Evolutionary conservation across 2,329 filamentous ascomycete species (phyloP).

Genomic region (Exophiala bonariae): DNA sequence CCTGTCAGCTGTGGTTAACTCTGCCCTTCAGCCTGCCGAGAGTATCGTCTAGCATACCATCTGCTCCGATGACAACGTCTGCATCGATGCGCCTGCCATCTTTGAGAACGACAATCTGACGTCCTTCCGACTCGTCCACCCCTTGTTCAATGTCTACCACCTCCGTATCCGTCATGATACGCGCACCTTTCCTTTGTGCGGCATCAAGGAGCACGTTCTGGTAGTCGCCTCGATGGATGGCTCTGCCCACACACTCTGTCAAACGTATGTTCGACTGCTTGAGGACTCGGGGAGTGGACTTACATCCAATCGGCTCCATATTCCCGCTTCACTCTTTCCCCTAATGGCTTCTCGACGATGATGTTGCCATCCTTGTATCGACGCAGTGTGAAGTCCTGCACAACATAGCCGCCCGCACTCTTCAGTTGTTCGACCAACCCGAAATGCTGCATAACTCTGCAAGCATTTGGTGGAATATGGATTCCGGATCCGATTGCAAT

Average conservation of each 20-base stretch:
- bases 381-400: slow-evolving; percentile 16
- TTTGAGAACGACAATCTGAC: slow-evolving; percentile 11
- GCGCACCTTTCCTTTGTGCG: slow-evolving; percentile 3
- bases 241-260: slow-evolving; percentile 18
- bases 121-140: neutral
- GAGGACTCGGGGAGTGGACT: slow-evolving; percentile 3
- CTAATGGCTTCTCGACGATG: slow-evolving; percentile 27
- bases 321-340: slow-evolving; percentile 23
- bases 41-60: slow-evolving; percentile 10
- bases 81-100: slow-evolving; percentile 2
- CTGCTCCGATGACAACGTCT: slow-evolving; percentile 2
- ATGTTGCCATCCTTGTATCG: slow-evolving; percentile 24
- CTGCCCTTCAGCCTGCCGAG: neutral
- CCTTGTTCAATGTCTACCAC: slow-evolving; percentile 5
- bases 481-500: slow-evolving; percentile 31
- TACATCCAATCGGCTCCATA: slow-evolving; percentile 31
- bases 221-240: slow-evolving; percentile 29
- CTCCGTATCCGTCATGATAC: slow-evolving; percentile 8
- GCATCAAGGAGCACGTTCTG: slow-evolving; percentile 25
- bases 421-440: slow-evolving; percentile 20
- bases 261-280: neutral
- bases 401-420: slow-evolving; percentile 17
- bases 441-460: slow-evolving; percentile 22
- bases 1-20: neutral
- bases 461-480: slow-evolving; percentile 32